A percentile compares a stretch with the other conserved stretches of the same genome.
These are phyloP conservation scores for Triangularia setosa DNA, from an alignment of 2,329 filamentous ascomycete species.

Conservation along the genomic window DNA sequence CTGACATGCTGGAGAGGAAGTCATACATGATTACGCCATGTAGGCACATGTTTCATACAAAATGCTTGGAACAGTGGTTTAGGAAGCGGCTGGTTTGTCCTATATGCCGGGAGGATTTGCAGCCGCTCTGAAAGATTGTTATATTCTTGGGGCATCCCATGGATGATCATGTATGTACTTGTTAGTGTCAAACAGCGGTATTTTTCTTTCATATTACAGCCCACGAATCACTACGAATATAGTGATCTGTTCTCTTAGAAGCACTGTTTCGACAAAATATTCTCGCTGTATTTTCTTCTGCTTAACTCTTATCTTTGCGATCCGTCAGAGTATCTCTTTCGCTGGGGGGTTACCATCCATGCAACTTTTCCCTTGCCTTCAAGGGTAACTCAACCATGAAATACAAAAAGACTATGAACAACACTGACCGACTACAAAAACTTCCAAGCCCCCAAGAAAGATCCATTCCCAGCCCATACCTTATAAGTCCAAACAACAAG, in stretches of 20 bases:
- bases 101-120: constrained; percentile 86
- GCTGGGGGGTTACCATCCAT: neutral
- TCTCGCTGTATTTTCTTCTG: neutral
- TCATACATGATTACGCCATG: constrained; percentile 98
- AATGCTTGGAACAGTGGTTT: constrained; percentile 95
- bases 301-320: neutral
- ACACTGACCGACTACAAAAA: neutral
- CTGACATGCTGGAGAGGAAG: constrained; percentile 71
- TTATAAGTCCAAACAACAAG: neutral
- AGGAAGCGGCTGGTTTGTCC: constrained; percentile 88
- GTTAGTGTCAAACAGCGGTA: neutral
- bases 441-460: neutral
- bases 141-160: neutral
- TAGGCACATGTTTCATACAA: constrained; percentile 89
- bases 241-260: neutral
- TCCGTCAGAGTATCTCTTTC: neutral
- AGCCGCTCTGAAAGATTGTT: constrained; percentile 58
- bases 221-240: neutral
- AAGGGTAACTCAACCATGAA: neutral
- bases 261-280: neutral
- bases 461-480: neutral
- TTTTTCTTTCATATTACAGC: neutral
- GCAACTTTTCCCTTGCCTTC: neutral
- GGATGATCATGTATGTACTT: neutral
- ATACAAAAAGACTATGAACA: neutral